These are phyloP conservation scores for Pseudocercospora fijiensis DNA, from an alignment of 2,329 filamentous ascomycete genomes.

Conservation along the genomic window DNA sequence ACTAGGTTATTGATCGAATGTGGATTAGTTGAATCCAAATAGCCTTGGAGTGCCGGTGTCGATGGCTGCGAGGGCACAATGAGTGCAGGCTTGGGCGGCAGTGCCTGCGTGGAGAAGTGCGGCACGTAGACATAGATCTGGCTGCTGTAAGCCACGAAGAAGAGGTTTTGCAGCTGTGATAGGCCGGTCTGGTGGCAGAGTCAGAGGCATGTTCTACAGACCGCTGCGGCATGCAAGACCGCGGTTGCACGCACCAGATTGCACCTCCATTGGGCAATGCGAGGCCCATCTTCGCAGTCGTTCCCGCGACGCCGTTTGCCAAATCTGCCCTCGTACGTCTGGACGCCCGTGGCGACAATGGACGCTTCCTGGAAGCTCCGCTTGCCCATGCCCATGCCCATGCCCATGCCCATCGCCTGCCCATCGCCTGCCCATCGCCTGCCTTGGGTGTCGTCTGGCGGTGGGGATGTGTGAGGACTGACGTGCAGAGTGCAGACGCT, in stretches of 20 bases:
- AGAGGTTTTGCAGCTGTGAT: slow-evolving; percentile 49
- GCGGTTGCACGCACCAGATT: slow-evolving; percentile 39
- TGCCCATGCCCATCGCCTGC: too few relatives aligned
- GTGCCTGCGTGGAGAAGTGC: slow-evolving; percentile 43
- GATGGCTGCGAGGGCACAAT: slow-evolving; percentile 43
- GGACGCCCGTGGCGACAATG: slow-evolving; percentile 30
- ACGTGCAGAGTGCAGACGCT: slow-evolving; percentile 4
- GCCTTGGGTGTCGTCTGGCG: slow-evolving; percentile 1
- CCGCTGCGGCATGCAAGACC: slow-evolving; percentile 9
- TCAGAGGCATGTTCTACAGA: slow-evolving; percentile 5
- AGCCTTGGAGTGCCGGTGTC: slow-evolving; percentile 32
- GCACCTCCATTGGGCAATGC: slow-evolving; percentile 43
- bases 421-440: too few relatives aligned
- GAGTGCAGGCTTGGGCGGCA: slow-evolving; percentile 40
- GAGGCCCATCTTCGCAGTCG: slow-evolving; percentile 28
- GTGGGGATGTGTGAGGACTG: background rate
- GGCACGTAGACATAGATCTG: slow-evolving; percentile 47
- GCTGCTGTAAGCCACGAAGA: slow-evolving; percentile 47
- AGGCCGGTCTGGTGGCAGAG: slow-evolving; percentile 42
- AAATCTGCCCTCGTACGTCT: slow-evolving; percentile 30
- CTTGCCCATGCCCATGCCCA: slow-evolving; percentile 28
- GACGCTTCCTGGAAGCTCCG: slow-evolving; percentile 25
- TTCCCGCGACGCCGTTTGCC: slow-evolving; percentile 26
- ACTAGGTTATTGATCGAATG: slow-evolving; percentile 49
- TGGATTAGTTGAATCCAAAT: slow-evolving; percentile 41